A percentile compares a stretch with the other conserved stretches of the same genome.
Evolutionary conservation across 768 basidiomycete genomes (phyloP).

Genomic region (Coprinopsis marcescibilis): DNA sequence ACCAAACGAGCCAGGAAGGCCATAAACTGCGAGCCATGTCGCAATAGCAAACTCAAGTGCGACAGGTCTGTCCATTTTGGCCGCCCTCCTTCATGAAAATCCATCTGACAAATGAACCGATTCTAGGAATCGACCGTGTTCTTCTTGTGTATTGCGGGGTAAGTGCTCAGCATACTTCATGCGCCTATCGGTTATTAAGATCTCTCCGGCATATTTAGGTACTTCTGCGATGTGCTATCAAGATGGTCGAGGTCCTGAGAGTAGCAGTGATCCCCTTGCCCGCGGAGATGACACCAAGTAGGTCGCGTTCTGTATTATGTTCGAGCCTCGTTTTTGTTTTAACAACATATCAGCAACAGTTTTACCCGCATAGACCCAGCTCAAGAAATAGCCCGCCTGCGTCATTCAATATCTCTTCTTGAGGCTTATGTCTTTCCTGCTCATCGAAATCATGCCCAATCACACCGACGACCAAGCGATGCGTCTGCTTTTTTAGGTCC

Average conservation of each 20-base stretch:
- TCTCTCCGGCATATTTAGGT: conserved; percentile 40
- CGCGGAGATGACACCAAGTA: conserved; percentile 62
- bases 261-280: conserved; percentile 35
- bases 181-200: conserved; percentile 18
- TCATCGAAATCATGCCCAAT: conserved; percentile 28
- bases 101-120: conserved; percentile 13
- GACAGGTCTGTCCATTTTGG: conserved; percentile 51
- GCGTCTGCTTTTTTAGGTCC: conserved; percentile 32
- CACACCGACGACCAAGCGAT: conserved; percentile 33
- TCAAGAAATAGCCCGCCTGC: conserved; percentile 60
- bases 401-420: conserved; percentile 62
- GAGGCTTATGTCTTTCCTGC: conserved; percentile 53
- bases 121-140: conserved; percentile 78
- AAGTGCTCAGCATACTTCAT: conserved; percentile 18
- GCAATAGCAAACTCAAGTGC: conserved; percentile 85
- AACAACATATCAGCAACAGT: conserved; percentile 22
- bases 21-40: conserved; percentile 85
- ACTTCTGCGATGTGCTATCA: conserved; percentile 80
- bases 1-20: conserved; percentile 83
- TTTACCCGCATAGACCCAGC: conserved; percentile 54
- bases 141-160: conserved; percentile 82
- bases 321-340: conserved; percentile 12
- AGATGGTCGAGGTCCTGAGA: conserved; percentile 61
- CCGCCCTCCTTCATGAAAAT: not conserved
- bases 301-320: conserved; percentile 18